Conservation (phyloP, 768 basidiomycete genomes). For the Russula foetens region DNA sequence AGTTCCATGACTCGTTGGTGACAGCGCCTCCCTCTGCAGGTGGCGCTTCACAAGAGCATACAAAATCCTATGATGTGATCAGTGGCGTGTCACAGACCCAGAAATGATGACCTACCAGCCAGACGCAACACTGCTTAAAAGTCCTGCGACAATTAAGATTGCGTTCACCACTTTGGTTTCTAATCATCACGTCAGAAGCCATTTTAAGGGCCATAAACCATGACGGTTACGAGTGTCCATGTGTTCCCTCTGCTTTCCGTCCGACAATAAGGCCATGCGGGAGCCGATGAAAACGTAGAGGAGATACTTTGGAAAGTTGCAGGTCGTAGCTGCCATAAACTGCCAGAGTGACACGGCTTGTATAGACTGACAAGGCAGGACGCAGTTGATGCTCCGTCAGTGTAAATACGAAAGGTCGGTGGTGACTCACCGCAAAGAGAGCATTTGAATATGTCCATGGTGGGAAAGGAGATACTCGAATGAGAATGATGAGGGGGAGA, state of each 20-base stretch:
- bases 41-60: constrained; percentile 54
- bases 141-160: constrained; percentile 49
- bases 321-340: constrained; percentile 66
- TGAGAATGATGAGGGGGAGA: constrained; percentile 71
- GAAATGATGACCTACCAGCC: constrained; percentile 47
- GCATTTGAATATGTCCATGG: constrained; percentile 86
- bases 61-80: constrained; percentile 43
- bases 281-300: constrained; percentile 76
- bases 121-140: constrained; percentile 47
- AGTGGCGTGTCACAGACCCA: neutral
- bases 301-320: constrained; percentile 61
- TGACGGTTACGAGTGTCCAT: constrained; percentile 64
- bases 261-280: constrained; percentile 62
- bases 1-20: constrained; percentile 43
- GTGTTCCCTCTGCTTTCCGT: constrained; percentile 59
- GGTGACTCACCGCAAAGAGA: constrained; percentile 57
- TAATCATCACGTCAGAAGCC: constrained; percentile 23
- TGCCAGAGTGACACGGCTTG: constrained; percentile 66
- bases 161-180: constrained; percentile 61
- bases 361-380: constrained; percentile 48
- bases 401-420: neutral
- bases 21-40: constrained; percentile 33
- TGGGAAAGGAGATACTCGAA: constrained; percentile 75
- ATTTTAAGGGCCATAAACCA: neutral
- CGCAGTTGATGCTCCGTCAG: neutral